These are phyloP conservation scores for Parietichytrium sp. DNA, from an alignment of 108 stramenopile genomes.

Conservation along the genomic window DNA sequence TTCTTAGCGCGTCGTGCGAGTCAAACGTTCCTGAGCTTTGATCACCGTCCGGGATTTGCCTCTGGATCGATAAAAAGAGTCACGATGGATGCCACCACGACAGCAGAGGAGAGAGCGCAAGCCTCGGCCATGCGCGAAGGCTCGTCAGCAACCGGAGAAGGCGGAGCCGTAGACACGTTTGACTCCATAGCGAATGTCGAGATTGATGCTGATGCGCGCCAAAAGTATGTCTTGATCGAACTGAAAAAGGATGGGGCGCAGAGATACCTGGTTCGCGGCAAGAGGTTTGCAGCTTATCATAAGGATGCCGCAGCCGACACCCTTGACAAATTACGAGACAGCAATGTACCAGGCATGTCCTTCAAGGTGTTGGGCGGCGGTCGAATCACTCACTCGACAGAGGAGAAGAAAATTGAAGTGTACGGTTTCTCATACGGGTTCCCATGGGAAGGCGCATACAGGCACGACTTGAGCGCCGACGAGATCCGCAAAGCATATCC, in stretches of 20 bases:
- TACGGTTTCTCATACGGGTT: constrained; percentile 30
- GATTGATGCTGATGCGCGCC: neutral
- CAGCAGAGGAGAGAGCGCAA: neutral
- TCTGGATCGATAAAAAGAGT: too few relatives aligned
- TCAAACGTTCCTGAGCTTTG: too few relatives aligned
- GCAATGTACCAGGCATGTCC: neutral
- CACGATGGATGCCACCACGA: too few relatives aligned
- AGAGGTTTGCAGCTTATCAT: constrained; percentile 2
- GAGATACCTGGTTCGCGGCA: neutral
- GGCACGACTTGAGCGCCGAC: neutral
- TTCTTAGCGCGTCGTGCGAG: too few relatives aligned
- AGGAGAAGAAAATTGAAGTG: constrained; percentile 3
- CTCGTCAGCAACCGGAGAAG: neutral
- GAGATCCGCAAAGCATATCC: neutral
- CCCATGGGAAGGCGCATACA: neutral
- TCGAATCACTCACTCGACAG: constrained; percentile 14
- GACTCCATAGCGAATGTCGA: neutral
- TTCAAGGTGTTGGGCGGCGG: constrained; percentile 1
- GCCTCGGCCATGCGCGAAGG: constrained; percentile 9
- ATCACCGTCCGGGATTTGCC: too few relatives aligned
- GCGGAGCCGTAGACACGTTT: neutral
- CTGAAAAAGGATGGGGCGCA: neutral
- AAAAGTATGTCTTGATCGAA: constrained; percentile 33
- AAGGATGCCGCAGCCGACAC: constrained; percentile 8
- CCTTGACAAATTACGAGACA: neutral